Base-by-base conservation (phyloP, 441 rosid species). In the Jatropha podagrica region DNA sequence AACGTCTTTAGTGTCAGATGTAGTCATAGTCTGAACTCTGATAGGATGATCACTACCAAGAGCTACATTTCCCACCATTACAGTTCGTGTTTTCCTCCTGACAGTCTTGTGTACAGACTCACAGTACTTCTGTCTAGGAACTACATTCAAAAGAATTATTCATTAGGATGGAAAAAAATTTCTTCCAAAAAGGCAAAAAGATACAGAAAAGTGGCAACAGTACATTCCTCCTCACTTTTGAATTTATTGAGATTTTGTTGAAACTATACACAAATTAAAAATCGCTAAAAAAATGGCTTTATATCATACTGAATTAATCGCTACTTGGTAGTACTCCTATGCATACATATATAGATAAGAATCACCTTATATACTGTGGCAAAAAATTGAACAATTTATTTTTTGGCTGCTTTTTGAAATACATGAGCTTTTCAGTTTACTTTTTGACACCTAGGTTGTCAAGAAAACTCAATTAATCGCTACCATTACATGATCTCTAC, bases 1-100 rank as follows among this genome's bases (percentile, higher is more conserved):
- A 69, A 93, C 83, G 84, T 95, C 92, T 82, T 92, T 93, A 8
- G 99, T 95, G 83, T 95, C 96, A 0, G 83, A 79, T 42, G 98
- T 95, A 69, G 99, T 95, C 99, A 95, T 95, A 3, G 99, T 95
- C 69, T 95, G 99, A 80, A 95, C 85, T 81, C 97, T 89, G 56
- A 95, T 85, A 7, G 99, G 99, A 86, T 95, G 97, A 14, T 95
- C 91, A 66, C 98, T 91, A 11, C 99, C 99, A 82, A 93, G 90
- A 41, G 91, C 83, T 56, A 95, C 98, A 77, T 95, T 87, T 74
- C 99, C 99, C 77, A 93, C 99, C 96, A 88, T 90, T 49, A 95
- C 99, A 2, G 98, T 92, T 75, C 92, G 65, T 5, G 98, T 93
- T 82, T 92, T 91, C 88, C 99, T 88, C 86, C 99, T 87, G 59